phyloP scores from a whole-genome alignment of 2,329 filamentous ascomycete species.

The Elsinoe ampelina region DNA sequence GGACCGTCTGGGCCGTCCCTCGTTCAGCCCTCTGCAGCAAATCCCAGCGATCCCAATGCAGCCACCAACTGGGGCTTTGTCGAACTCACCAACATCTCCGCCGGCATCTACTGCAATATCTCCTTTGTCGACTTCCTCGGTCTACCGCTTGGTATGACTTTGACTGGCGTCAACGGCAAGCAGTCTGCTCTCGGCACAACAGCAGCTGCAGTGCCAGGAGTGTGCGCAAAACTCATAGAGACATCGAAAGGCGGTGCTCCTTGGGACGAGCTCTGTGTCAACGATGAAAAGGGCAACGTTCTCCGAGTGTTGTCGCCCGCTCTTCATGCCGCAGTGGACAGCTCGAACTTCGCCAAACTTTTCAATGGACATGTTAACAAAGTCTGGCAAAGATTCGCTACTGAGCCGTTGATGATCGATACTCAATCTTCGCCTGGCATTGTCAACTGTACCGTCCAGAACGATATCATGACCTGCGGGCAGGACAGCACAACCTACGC shows the following conservation, averaged over 20 bases:
- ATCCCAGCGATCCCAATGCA: constrained; percentile 32
- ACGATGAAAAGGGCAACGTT: constrained; percentile 24
- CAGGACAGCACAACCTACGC: constrained; percentile 40
- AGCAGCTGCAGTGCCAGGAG: constrained; percentile 44
- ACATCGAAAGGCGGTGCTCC: constrained; percentile 50
- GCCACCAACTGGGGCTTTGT: constrained; percentile 36
- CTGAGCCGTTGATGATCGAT: constrained; percentile 47
- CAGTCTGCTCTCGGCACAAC: constrained; percentile 50
- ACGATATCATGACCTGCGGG: constrained; percentile 34
- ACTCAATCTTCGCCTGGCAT: constrained; percentile 53
- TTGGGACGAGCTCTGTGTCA: constrained; percentile 54
- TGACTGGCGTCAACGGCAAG: constrained; percentile 42
- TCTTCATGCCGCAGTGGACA: constrained; percentile 35
- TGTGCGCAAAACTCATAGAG: constrained; percentile 45
- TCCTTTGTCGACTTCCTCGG: constrained; percentile 29
- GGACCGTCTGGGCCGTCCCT: constrained; percentile 27
- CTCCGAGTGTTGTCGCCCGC: constrained; percentile 35
- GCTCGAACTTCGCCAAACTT: constrained; percentile 39
- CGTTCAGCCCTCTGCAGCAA: constrained; percentile 41
- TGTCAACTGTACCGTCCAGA: constrained; percentile 40
- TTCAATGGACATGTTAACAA: constrained; percentile 42
- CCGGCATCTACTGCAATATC: constrained; percentile 36
- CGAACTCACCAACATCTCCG: constrained; percentile 40
- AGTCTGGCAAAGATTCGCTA: constrained; percentile 42
- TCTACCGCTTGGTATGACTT: constrained; percentile 44